Percentiles rank a stretch among this genome's conserved stretches.
Evolutionary conservation across 1,139 yeast genomes (phyloP).

Genomic region (Geotrichum fermentans): DNA sequence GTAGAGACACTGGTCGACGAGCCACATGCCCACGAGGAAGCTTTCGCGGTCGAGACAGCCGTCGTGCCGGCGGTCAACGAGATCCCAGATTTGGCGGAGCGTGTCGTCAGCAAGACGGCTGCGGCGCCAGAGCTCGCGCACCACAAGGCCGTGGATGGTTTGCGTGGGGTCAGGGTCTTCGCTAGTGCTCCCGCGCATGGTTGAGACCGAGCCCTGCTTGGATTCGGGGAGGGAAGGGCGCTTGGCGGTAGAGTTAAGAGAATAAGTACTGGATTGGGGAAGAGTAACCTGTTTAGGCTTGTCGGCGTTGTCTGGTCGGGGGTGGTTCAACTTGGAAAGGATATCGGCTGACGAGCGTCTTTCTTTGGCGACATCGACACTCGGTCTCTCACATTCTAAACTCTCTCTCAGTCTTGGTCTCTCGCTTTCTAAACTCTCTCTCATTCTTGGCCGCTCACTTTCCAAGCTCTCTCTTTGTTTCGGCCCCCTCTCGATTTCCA

Average conservation of each 20-base stretch:
- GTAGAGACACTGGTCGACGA: conserved; percentile 90
- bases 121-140: conserved; percentile 72
- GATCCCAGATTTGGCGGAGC: conserved; percentile 65
- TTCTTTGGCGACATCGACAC: too few relatives aligned
- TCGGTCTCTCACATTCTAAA: too few relatives aligned
- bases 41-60: conserved; percentile 77
- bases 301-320: too few relatives aligned
- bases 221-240: not conserved
- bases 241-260: not conserved
- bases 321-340: too few relatives aligned
- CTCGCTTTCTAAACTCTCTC: too few relatives aligned
- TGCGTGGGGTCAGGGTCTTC: conserved; percentile 41
- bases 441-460: too few relatives aligned
- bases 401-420: too few relatives aligned
- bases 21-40: conserved; percentile 92
- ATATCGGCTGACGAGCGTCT: too few relatives aligned
- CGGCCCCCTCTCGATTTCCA: too few relatives aligned
- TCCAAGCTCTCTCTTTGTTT: not conserved
- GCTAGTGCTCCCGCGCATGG: conserved; percentile 30
- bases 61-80: conserved; percentile 71
- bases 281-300: not conserved
- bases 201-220: not conserved
- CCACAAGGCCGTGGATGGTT: conserved; percentile 62
- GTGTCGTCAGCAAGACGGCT: conserved; percentile 64
- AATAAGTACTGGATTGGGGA: not conserved